phyloP scores from a whole-genome alignment of 2,329 filamentous ascomycete genomes.

The Amylocarpus encephaloides region DNA sequence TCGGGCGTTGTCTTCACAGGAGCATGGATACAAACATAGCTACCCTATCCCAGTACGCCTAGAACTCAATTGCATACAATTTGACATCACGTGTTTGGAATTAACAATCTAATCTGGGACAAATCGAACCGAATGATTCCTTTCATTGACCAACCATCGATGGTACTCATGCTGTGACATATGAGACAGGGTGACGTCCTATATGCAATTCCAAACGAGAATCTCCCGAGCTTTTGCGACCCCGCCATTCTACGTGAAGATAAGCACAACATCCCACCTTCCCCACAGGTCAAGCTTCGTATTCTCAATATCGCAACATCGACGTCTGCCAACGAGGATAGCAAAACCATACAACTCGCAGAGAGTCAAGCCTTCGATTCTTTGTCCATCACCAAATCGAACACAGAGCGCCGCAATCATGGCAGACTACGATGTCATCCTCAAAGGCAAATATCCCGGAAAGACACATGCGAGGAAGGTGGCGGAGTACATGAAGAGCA shows the following conservation, averaged over 20 bases:
- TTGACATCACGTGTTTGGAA: too few species aligned
- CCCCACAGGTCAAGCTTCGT: constrained; percentile 1
- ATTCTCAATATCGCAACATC: background rate
- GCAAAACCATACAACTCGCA: background rate
- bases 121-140: too few species aligned
- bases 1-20: constrained; percentile 8
- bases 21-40: background rate
- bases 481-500: constrained; percentile 66
- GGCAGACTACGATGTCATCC: constrained; percentile 33
- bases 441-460: constrained; percentile 67
- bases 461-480: constrained; percentile 82
- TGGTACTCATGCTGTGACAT: too few species aligned
- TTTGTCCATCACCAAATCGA: background rate
- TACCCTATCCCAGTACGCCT: too few species aligned
- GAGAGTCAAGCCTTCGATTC: background rate
- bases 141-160: too few species aligned
- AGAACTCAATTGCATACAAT: too few species aligned
- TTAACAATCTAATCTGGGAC: too few species aligned
- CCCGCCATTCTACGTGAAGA: constrained; percentile 4
- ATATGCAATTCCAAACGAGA: background rate
- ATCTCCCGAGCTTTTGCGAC: background rate
- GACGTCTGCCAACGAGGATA: background rate
- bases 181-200: too few species aligned
- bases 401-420: constrained; percentile 11
- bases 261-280: constrained; percentile 11